These are phyloP conservation scores for Didymellaceae sp. DNA, from an alignment of 2,329 filamentous ascomycete species.

Conservation along the genomic window DNA sequence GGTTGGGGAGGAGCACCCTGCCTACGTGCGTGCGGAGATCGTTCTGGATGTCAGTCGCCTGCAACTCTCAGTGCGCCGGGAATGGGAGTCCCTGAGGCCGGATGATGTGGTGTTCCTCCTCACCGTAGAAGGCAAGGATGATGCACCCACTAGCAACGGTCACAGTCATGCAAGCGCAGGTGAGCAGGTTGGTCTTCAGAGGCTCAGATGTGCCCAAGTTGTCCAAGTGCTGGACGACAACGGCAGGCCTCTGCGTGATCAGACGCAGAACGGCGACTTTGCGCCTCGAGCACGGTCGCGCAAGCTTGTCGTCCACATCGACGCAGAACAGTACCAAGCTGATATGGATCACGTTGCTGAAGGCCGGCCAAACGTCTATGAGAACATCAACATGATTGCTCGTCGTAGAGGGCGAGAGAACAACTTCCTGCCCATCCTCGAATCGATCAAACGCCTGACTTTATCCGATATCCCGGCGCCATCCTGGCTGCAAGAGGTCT, in stretches of 20 bases:
- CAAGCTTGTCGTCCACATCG: conserved; percentile 80
- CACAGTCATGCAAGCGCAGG: conserved; percentile 54
- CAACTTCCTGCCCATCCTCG: conserved; percentile 93
- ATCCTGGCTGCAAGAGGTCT: conserved; percentile 94
- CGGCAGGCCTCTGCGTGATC: conserved; percentile 73
- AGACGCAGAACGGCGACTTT: conserved; percentile 68
- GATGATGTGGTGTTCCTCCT: conserved; percentile 92
- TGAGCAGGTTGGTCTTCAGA: conserved; percentile 71
- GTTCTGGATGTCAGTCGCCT: conserved; percentile 81
- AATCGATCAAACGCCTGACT: conserved; percentile 86
- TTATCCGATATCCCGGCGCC: conserved; percentile 86
- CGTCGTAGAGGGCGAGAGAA: conserved; percentile 88
- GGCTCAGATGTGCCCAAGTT: conserved; percentile 82
- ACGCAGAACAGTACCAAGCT: conserved; percentile 75
- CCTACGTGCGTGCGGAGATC: conserved; percentile 85
- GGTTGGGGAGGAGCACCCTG: conserved; percentile 84
- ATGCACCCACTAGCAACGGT: conserved; percentile 62
- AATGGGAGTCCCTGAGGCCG: conserved; percentile 87
- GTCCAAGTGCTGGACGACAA: conserved; percentile 87
- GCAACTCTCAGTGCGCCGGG: conserved; percentile 75
- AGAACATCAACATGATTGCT: conserved; percentile 82
- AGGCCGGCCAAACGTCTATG: conserved; percentile 81
- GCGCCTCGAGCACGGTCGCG: conserved; percentile 65
- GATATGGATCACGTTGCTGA: conserved; percentile 72
- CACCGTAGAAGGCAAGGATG: conserved; percentile 69